A percentile compares a stretch with the other conserved stretches of the same genome.
Evolutionary conservation across 2,329 filamentous ascomycete species (phyloP).

Genomic region (Xylariaceae sp.): DNA sequence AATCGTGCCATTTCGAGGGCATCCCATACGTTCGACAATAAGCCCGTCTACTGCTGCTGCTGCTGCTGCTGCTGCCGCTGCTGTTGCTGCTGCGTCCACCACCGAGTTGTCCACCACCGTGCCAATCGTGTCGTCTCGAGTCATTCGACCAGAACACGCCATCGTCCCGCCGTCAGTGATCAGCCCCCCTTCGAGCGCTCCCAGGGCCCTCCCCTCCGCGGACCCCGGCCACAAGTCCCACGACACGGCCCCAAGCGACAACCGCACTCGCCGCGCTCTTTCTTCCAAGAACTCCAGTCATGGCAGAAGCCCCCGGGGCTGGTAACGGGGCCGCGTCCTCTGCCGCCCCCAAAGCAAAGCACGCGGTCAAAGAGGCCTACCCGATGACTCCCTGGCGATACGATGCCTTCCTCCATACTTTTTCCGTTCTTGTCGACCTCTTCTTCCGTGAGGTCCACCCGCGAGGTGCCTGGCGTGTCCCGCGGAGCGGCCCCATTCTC

Average conservation of each 20-base stretch:
- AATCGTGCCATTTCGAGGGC: not conserved
- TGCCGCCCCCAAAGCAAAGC: conserved; percentile 17
- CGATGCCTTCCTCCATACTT: conserved; percentile 70
- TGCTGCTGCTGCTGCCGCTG: too few relatives aligned
- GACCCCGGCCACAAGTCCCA: not conserved
- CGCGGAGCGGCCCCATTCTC: conserved; percentile 79
- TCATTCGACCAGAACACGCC: not conserved
- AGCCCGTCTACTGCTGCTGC: too few relatives aligned
- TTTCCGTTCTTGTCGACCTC: conserved; percentile 81
- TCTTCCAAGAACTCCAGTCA: conserved; percentile 6
- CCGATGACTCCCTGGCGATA: conserved; percentile 71
- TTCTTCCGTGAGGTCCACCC: conserved; percentile 99
- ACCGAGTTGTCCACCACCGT: too few relatives aligned
- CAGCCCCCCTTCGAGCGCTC: not conserved
- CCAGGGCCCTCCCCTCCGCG: not conserved
- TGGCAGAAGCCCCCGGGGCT: conserved; percentile 22
- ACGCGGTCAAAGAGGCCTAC: conserved; percentile 49
- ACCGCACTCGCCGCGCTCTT: too few relatives aligned
- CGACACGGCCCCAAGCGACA: not conserved
- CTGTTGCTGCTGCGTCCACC: too few relatives aligned
- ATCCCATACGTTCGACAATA: not conserved
- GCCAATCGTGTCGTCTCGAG: not conserved
- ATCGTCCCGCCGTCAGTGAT: not conserved
- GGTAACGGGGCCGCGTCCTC: conserved; percentile 18
- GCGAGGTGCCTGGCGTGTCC: conserved; percentile 90